Percentiles rank a stretch among this genome's conserved stretches.
phyloP scores from a whole-genome alignment of 2,329 filamentous ascomycete genomes.

The Coleophoma crateriformis region DNA sequence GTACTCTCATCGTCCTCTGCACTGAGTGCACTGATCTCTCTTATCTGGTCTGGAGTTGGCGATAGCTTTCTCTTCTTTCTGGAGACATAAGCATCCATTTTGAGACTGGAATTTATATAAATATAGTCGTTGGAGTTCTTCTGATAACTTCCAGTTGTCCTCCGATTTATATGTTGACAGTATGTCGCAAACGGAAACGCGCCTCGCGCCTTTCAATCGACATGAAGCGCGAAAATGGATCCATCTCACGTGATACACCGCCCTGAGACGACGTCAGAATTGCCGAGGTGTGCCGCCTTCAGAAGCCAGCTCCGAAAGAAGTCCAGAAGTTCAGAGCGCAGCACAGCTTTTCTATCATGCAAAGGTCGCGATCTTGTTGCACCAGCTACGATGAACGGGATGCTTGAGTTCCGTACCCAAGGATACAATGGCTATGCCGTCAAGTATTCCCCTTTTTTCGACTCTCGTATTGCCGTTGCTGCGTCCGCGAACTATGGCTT shows the following conservation, averaged over 20 bases:
- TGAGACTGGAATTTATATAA: not conserved
- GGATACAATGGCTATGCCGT: slow-evolving; percentile 96
- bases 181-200: not conserved
- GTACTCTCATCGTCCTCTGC: slow-evolving; percentile 64
- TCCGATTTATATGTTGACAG: not conserved
- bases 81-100: slow-evolving; percentile 54
- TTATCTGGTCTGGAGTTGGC: slow-evolving; percentile 3
- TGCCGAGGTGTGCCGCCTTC: not conserved
- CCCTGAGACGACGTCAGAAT: not conserved
- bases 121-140: not conserved
- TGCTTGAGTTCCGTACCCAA: slow-evolving; percentile 91
- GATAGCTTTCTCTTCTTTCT: slow-evolving; percentile 45
- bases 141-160: not conserved
- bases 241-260: slow-evolving; percentile 1
- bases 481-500: slow-evolving; percentile 94
- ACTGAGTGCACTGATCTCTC: slow-evolving; percentile 18
- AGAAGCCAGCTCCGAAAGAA: not conserved
- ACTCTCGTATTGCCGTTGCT: slow-evolving; percentile 86
- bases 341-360: too few species aligned
- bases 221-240: not conserved
- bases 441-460: slow-evolving; percentile 98
- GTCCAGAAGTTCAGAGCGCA: not conserved
- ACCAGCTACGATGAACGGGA: slow-evolving; percentile 29
- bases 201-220: not conserved
- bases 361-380: too few species aligned